Percentiles rank a stretch among this genome's conserved stretches.
These are phyloP conservation scores for Solanum bulbocastanum DNA, from an alignment of 257 asterid species.

Conservation along the genomic window DNA sequence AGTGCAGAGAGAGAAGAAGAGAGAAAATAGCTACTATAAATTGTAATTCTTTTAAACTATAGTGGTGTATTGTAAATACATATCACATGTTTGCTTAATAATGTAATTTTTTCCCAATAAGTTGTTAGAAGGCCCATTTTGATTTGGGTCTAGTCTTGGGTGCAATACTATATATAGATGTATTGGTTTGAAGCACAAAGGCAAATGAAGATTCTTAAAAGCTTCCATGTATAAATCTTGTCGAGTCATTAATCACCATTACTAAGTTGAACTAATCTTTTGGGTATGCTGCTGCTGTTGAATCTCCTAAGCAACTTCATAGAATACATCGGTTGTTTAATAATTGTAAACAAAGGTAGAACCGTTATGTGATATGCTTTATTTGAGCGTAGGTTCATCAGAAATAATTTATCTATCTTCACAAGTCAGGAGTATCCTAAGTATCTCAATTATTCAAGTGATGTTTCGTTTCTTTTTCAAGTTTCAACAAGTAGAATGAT, in stretches of 20 bases:
- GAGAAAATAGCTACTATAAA: too few relatives aligned
- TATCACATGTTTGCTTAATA: too few relatives aligned
- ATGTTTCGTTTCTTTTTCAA: background rate
- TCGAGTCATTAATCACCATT: background rate
- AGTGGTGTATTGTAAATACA: too few relatives aligned
- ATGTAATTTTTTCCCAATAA: too few relatives aligned
- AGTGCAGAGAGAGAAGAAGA: too few relatives aligned
- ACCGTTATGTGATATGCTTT: background rate
- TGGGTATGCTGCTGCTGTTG: background rate
- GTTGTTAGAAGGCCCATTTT: background rate
- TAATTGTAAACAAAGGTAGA: background rate
- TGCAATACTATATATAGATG: too few relatives aligned
- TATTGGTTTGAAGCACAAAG: background rate
- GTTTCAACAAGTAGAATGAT: background rate
- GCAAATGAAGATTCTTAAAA: background rate
- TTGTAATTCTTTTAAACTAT: too few relatives aligned
- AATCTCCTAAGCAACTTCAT: background rate
- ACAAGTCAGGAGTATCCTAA: too few relatives aligned
- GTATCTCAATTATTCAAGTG: too few relatives aligned
- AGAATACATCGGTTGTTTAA: background rate
- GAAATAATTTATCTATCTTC: too few relatives aligned
- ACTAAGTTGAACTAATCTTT: background rate
- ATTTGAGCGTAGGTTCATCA: too few relatives aligned
- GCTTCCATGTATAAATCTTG: background rate
- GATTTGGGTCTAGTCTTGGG: background rate